Conservation (phyloP, 257 asterid species). For the Solanum piurae region DNA sequence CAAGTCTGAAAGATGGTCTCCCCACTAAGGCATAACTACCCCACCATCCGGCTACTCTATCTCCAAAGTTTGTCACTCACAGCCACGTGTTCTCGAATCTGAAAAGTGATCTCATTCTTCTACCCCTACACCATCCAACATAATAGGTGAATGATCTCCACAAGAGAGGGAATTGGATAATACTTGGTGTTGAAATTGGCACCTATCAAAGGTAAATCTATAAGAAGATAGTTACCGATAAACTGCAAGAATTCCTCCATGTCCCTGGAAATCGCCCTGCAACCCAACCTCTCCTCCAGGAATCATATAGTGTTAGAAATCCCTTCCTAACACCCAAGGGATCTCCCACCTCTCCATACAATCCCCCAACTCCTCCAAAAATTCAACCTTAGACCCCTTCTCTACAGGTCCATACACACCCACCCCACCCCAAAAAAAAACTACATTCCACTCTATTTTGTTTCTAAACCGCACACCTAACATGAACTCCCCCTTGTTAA, state of each 20-base stretch:
- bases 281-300: neutral
- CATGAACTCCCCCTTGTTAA: neutral
- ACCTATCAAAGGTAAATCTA: neutral
- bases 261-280: neutral
- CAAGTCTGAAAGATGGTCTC: neutral
- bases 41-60: neutral
- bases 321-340: neutral
- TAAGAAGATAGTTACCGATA: neutral
- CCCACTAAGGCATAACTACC: neutral
- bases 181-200: neutral
- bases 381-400: neutral
- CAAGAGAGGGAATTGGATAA: neutral
- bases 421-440: neutral
- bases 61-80: neutral
- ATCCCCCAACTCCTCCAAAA: neutral
- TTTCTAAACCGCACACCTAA: neutral
- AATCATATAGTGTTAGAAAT: neutral
- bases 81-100: neutral
- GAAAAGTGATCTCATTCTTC: neutral
- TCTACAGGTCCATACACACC: neutral
- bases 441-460: neutral
- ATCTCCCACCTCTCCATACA: neutral
- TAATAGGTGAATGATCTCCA: neutral
- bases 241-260: neutral
- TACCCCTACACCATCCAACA: neutral